Evolutionary conservation across 2,329 filamentous ascomycete species (phyloP).

Genomic region (Stachybotrys elegans): DNA sequence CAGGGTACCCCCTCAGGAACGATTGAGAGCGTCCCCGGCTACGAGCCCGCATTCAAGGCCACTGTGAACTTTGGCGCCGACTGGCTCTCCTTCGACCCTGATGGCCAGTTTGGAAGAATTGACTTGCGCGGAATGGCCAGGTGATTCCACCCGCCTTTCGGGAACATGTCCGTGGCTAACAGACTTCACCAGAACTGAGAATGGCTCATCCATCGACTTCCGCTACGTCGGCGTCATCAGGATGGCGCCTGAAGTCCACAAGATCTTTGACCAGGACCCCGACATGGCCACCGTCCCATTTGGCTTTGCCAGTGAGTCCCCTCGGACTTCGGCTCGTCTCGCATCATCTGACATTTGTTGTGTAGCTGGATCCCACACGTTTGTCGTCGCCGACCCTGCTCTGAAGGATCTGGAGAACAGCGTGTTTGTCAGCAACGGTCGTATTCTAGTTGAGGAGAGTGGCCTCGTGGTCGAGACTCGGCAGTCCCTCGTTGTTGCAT

Average conservation of each 20-base stretch:
- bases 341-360: no score
- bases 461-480: neutral
- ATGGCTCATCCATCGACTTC: neutral
- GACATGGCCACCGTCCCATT: neutral
- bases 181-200: neutral
- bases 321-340: no score
- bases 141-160: neutral
- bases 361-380: neutral
- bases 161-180: neutral
- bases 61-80: constrained; percentile 2
- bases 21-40: constrained; percentile 3
- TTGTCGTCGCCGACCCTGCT: neutral
- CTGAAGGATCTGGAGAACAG: neutral
- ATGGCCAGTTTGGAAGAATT: constrained; percentile 1
- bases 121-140: constrained; percentile 1
- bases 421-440: neutral
- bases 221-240: neutral
- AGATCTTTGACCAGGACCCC: constrained; percentile 1
- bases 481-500: neutral
- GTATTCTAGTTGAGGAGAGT: neutral
- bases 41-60: constrained; percentile 4
- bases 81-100: constrained; percentile 2
- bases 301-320: neutral
- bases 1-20: neutral
- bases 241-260: neutral